Conservation (phyloP, 495 filamentous ascomycete genomes). For the Geoglossum glabrum region DNA sequence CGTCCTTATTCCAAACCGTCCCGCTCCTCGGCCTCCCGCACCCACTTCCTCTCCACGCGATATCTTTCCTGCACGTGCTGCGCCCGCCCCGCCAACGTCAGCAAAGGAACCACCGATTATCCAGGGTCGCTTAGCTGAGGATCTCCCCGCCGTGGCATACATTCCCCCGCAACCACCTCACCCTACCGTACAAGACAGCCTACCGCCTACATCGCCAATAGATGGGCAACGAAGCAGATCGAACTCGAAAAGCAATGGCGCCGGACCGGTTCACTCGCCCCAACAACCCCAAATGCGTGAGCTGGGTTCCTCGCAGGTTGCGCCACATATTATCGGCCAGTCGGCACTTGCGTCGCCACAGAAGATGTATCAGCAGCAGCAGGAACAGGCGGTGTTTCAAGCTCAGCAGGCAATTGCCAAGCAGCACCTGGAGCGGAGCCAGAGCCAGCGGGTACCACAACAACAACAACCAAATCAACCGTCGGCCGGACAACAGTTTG, state of each 20-base stretch:
- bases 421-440: slow-evolving; percentile 37
- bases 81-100: slow-evolving; percentile 23
- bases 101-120: slow-evolving; percentile 33
- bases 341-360: slow-evolving; percentile 21
- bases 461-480: slow-evolving; percentile 20
- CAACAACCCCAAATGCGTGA: slow-evolving; percentile 11
- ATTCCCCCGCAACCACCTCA: slow-evolving; percentile 27
- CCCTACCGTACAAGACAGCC: slow-evolving; percentile 12
- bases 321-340: slow-evolving; percentile 7
- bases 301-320: not conserved
- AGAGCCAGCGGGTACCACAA: slow-evolving; percentile 34
- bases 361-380: slow-evolving; percentile 63
- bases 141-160: slow-evolving; percentile 24
- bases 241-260: slow-evolving; percentile 23
- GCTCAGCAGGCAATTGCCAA: slow-evolving; percentile 45
- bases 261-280: slow-evolving; percentile 8
- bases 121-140: slow-evolving; percentile 31
- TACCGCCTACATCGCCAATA: slow-evolving; percentile 15
- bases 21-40: slow-evolving; percentile 32
- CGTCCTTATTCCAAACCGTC: slow-evolving; percentile 39
- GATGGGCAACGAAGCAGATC: slow-evolving; percentile 24
- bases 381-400: slow-evolving; percentile 56
- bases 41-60: slow-evolving; percentile 9
- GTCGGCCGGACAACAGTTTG: slow-evolving; percentile 18
- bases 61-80: slow-evolving; percentile 23